Evolutionary conservation across 768 basidiomycete species (phyloP).

Genomic region (Trametes gibbosa): DNA sequence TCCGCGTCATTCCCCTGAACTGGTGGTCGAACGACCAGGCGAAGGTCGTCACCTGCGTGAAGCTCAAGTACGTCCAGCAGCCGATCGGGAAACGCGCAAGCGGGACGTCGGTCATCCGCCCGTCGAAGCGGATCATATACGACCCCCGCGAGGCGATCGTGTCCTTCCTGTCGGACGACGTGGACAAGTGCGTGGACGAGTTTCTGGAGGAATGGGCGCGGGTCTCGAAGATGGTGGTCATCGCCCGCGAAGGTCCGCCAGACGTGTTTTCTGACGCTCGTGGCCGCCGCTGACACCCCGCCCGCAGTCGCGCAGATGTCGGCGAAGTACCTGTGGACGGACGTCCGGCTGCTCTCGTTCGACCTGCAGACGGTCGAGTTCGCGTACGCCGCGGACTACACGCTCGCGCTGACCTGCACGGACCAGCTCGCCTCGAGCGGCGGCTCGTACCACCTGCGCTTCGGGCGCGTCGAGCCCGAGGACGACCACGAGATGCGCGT

Average conservation of each 20-base stretch:
- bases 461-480: constrained; percentile 48
- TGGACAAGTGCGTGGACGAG: constrained; percentile 85
- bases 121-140: constrained; percentile 85
- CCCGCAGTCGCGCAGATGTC: constrained; percentile 78
- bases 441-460: constrained; percentile 71
- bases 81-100: constrained; percentile 71
- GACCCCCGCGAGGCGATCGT: constrained; percentile 87
- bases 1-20: constrained; percentile 81
- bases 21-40: constrained; percentile 89
- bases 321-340: constrained; percentile 65
- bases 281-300: not conserved
- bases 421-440: constrained; percentile 69
- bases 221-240: constrained; percentile 91
- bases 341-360: constrained; percentile 82
- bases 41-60: constrained; percentile 85
- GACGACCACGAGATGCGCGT: constrained; percentile 20
- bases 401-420: constrained; percentile 74
- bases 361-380: constrained; percentile 93
- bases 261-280: not conserved
- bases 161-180: constrained; percentile 82
- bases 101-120: constrained; percentile 62
- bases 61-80: constrained; percentile 86
- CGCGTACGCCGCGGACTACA: constrained; percentile 72
- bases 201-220: constrained; percentile 92
- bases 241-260: constrained; percentile 77